Evolutionary conservation across 306 rosid species (phyloP), one percentile per base, ranked within the genome.

Genomic region (Vigna angularis): DNA sequence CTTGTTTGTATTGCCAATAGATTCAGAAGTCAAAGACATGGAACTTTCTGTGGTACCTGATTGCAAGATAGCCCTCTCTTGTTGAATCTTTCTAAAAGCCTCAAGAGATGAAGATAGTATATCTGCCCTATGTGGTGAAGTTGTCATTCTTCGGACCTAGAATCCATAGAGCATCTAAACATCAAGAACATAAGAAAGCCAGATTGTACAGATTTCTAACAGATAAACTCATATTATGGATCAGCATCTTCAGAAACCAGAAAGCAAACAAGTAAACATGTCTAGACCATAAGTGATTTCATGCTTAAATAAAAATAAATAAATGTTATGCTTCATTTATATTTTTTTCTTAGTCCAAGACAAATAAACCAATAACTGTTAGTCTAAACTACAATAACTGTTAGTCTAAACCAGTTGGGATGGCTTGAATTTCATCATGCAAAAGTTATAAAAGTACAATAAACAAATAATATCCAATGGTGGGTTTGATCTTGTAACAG

Each of bases 111-210:
- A 95, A 36, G 97, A 93, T 30, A 95, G 89, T 80, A 95, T 95
- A 86, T 95, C 98, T 81, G 98, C 98, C 88, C 89, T 95, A 78
- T 95, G 98, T 12, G 98, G 88, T 62, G 98, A 90, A 73, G 96
- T 92, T 49, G 97, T 92, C 98, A 95, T 95, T 84, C 98, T 87
- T 75, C 98, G 86, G 49, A 95, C 98, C 98, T 95, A 89, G 86
- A 88, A 56, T 72, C 84, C 74, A 69, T 55, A 79, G 69, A 77
- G 72, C 26, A 86, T 74, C 79, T 59, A 53, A 78, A 66, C 47
- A 67, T 61, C 30, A 55, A 52, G 73, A 77, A 80, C 78, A 74
- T 73, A 74, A 85, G 66, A 76, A 68, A 83, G 66, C 82, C 20
- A 81, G 34, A 16, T 50, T 22, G 49, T 62, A 10, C 61, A 76